Evolutionary conservation across 2,329 filamentous ascomycete species (phyloP), one percentile per base, ranked within the genome.

Genomic region (Epicoccum nigrum): DNA sequence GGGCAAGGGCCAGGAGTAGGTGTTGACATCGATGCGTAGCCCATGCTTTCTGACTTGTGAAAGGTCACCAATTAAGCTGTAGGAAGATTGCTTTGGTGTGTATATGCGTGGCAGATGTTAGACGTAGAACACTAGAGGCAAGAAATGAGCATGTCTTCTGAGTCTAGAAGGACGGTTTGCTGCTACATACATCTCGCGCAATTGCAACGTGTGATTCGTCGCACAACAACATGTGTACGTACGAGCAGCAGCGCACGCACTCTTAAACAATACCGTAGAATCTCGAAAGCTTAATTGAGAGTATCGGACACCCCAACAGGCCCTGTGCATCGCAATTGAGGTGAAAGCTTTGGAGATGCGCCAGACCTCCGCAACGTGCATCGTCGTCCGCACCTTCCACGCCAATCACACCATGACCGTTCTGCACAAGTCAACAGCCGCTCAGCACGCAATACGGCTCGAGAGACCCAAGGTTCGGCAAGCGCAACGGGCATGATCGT

Each of bases 1-100:
- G 54, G 58, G 46, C 1, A 59, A 66, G 20, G 61, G 56, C 11
- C 62, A 69, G 20, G 55, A 59, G 56, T 66, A 67, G 56, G 28
- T 42, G 4, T 33, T 21, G 11, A 20, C 17, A 9, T 16, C 6
- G n/a, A 21, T 34, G 7, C 7, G 7, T 16, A 15, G 16, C 23
- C 15, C 12, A 28, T 15, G 23, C 16, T 40, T 25, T 55, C 58
- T 56, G 45, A 56, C 47, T 37, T 45, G n/a, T 20, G 3, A 7
- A 54, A 57, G 49, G 15, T n/a, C 33, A 25, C 16, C 30, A 19
- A 43, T 45, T 17, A 52, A 31, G 41, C 43, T 57, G 13, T 57
- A 21, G 40, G 20, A 27, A 8, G 23, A 37, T 15, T 12, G 12
- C 17, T n/a, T 25, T 23, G 19, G 8, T 20, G 16, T 20, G 12